Evolutionary conservation across 2,329 filamentous ascomycete genomes (phyloP), one percentile per base, ranked within the genome.

Genomic region (Thelonectria rubi): DNA sequence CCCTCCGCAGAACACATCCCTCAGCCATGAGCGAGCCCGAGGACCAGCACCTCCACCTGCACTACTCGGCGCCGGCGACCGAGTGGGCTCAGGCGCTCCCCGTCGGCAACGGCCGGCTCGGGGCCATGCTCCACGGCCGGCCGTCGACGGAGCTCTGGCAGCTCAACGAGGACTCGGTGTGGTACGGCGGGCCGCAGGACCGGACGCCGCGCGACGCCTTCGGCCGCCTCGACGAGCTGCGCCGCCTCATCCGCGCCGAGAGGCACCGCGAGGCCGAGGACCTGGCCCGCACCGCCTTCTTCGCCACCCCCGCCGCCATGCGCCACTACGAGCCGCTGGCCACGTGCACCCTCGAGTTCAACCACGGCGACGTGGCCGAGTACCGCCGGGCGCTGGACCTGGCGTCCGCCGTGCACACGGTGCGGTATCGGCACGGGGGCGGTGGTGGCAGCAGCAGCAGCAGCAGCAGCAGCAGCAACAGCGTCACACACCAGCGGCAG

Each of bases 111-210:
- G 82, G 82, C 11, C 76, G 81, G 17, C 58, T 77, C 1, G 75
- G 73, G 5, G 72, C 68, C 3, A 82, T 82, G 76, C 65, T 83
- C 24, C 78, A 79, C 62, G 81, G 82, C 12, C 76, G 78, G 12
- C 69, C 75, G 12, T 74, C 75, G 1, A 81, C 81, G 49, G 73
- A 79, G 40, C 67, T 82, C 4, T 71, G 77, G 26, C 66, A 68
- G 14, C 71, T 84, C 14, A 84, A 83, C 47, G 81, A 84, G 65
- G 79, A 83, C 58, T 81, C 80, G 1, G 76, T 81, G 11, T 82
- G 79, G 79, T 81, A 78, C 55, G 81, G 81, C 21, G 79, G 78
- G 0, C 75, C 74, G 8, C 79, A 80, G 58, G 72, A 80, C 48
- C 79, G 81, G 11, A 78, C 77, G 12, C 79, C 79, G 14, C 73